Evolutionary conservation across 208 protist genomes (phyloP).

Genomic region (Trypanosoma scelopori): DNA sequence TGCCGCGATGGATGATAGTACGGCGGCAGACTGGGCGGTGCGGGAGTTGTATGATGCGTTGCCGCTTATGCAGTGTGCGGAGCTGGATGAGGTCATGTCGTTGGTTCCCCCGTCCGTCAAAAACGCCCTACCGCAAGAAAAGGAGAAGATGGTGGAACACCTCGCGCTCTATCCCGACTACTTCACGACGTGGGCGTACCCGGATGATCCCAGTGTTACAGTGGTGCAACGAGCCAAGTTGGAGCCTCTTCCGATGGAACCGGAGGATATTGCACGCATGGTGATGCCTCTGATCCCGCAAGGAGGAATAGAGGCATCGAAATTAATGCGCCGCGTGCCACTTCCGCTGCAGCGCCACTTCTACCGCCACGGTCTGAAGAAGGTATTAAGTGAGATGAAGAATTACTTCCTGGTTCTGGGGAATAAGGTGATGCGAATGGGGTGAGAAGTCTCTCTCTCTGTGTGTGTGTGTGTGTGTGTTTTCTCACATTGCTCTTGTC

Average conservation of each 20-base stretch:
- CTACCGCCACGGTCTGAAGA: slow-evolving; percentile 62
- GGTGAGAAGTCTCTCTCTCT: too few species aligned
- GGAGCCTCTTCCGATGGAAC: slow-evolving; percentile 41
- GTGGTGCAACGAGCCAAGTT: slow-evolving; percentile 81
- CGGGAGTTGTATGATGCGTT: slow-evolving; percentile 86
- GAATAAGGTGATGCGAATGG: slow-evolving; percentile 70
- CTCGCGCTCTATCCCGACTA: slow-evolving; percentile 64
- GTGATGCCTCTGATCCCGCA: slow-evolving; percentile 72
- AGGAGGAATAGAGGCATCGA: slow-evolving; percentile 49
- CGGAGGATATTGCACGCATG: slow-evolving; percentile 57
- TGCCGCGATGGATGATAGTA: slow-evolving; percentile 51
- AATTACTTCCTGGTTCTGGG: slow-evolving; percentile 62
- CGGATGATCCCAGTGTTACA: slow-evolving; percentile 60
- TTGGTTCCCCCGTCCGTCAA: slow-evolving; percentile 70
- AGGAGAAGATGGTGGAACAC: slow-evolving; percentile 38
- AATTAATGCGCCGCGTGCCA: slow-evolving; percentile 63
- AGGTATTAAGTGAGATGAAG: slow-evolving; percentile 56
- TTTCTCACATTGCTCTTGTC: too few species aligned
- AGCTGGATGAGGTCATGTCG: slow-evolving; percentile 73
- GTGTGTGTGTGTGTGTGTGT: too few species aligned
- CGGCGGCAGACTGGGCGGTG: slow-evolving; percentile 67
- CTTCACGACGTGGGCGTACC: slow-evolving; percentile 74
- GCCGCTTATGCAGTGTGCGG: slow-evolving; percentile 77
- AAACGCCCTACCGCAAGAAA: slow-evolving; percentile 48
- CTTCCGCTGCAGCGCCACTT: slow-evolving; percentile 79